Evolutionary conservation across 2,329 filamentous ascomycete species (phyloP), one percentile per base, ranked within the genome.

Genomic region (Trichoderma sp.): DNA sequence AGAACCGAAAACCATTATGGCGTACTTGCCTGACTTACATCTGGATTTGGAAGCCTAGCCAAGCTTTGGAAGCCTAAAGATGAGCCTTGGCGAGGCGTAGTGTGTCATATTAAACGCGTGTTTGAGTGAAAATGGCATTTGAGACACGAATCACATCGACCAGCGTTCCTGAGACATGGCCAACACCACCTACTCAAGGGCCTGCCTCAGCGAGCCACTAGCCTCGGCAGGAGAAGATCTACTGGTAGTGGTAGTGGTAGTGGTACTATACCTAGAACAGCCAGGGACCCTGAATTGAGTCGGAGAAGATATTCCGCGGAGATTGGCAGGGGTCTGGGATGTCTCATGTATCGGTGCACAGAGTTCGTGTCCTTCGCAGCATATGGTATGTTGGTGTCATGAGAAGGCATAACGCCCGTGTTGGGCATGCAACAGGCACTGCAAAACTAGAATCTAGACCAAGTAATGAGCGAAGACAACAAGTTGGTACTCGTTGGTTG

Each of bases 111-210:
- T 14, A 49, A 8, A 26, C 63, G 52, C 63, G 63, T 49, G 28
- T 46, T 8, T 7, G n/a, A 21, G 28, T 37, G 52, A 66, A 66
- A 3, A 16, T 8, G 49, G 28, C 52, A 66, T 58, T 66, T n/a
- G n/a, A 49, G 52, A 58, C 63, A 52, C 63, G 63, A 58, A 26
- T 28, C 37, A 66, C 37, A 37, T 58, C 34, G 26, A n/a, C 52
- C 26, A n/a, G 11, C 8, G 24, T n/a, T 4, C 8, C 28, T 34
- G 26, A 66, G 52, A 49, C 52, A 66, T 55, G 34, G 28, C 26
- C 18, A 43, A 0, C 7, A 8, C 18, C 39, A 34, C 8, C 16
- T 21, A 32, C 8, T 30, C 11, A 32, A 18, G 51, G 18, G 7
- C 7, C 52, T 32, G n/a, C 28, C 28, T 34, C n/a, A 21, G 52